Base-by-base conservation (phyloP, 2,329 filamentous ascomycete genomes). In the Paraconiothyrium brasiliense region DNA sequence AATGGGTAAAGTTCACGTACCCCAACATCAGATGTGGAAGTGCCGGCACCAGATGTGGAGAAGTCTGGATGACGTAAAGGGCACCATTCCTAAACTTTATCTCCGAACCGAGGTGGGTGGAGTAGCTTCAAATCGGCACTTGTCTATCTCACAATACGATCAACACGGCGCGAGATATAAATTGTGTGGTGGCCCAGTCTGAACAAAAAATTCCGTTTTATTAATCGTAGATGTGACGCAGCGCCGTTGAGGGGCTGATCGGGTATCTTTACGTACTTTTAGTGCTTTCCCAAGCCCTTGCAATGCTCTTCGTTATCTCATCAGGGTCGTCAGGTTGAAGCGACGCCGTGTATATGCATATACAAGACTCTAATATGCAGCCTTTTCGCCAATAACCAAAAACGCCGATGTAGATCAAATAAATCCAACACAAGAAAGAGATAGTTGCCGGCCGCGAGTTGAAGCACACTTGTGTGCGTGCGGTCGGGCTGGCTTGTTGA, bases 311-410 rank as follows among this genome's bases (percentile, higher is more conserved):
- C 62, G 66, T 70, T 62, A 63, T 39, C 65, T 73, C 68, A 63
- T 75, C 64, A 73, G 54, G 71, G 75, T 71, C 75, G 76, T 78
- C 73, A 72, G 75, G 76, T 78, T 78, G 76, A 78, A 78, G 70
- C 65, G 76, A 78, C 76, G 74, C 75, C 75, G 73, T 69, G 68
- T 67, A 67, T 58, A 74, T 72, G 73, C 73, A 68, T 52, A 56
- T 64, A 41, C 44, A 35, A 32, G 49, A 41, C 10, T 46, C 24
- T 41, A 37, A 57, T 14, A 52, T 62, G 56, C 58, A 67, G 22
- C 43, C 59, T 54, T 37, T 1, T 44, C n/a, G 41, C 39, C 49
- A 27, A 46, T 20, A 63, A 63, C 39, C 46, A 32, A 27, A 46
- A 63, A 68, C 62, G 62, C 61, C 59, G 54, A 57, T 54, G 13